Evolutionary conservation across 73 alveolate species (phyloP).

Genomic region (Tetrahymena thermophila): DNA sequence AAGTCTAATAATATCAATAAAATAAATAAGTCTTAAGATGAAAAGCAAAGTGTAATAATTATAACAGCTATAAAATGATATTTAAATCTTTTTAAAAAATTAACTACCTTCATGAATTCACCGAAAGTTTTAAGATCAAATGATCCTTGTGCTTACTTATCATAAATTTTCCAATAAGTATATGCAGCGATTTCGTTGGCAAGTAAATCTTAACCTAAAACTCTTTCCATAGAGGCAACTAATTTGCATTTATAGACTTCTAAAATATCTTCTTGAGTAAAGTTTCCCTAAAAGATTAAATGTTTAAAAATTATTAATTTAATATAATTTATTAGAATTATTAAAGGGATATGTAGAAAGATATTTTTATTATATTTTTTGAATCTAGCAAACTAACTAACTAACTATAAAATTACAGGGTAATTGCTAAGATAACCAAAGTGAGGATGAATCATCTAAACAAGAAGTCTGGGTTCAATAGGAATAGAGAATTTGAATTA

Average conservation of each 20-base stretch:
- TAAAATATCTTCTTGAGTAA: conserved; percentile 43
- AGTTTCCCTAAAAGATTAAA: background rate
- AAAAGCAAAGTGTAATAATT: background rate
- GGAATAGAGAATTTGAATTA: conserved; percentile 44
- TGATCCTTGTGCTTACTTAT: conserved; percentile 41
- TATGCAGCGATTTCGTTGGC: conserved; percentile 55
- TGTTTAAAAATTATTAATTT: too few species aligned
- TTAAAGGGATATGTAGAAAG: background rate
- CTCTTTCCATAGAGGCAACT: conserved; percentile 51
- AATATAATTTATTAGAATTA: background rate
- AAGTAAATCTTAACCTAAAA: conserved; percentile 41
- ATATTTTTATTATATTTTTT: background rate
- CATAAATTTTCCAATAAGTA: conserved; percentile 45
- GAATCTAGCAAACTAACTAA: background rate
- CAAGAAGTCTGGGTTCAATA: conserved; percentile 44
- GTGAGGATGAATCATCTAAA: conserved; percentile 53
- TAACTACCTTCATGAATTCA: conserved; percentile 13
- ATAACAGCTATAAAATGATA: background rate
- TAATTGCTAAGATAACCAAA: conserved; percentile 39
- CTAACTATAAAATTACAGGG: background rate
- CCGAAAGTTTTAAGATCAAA: conserved; percentile 21
- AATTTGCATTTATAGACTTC: conserved; percentile 35
- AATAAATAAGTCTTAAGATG: background rate
- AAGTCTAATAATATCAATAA: background rate
- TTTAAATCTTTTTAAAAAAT: background rate